These are phyloP conservation scores for Phytopythium kandeliae DNA, from an alignment of 352 stramenopile species.

Conservation along the genomic window DNA sequence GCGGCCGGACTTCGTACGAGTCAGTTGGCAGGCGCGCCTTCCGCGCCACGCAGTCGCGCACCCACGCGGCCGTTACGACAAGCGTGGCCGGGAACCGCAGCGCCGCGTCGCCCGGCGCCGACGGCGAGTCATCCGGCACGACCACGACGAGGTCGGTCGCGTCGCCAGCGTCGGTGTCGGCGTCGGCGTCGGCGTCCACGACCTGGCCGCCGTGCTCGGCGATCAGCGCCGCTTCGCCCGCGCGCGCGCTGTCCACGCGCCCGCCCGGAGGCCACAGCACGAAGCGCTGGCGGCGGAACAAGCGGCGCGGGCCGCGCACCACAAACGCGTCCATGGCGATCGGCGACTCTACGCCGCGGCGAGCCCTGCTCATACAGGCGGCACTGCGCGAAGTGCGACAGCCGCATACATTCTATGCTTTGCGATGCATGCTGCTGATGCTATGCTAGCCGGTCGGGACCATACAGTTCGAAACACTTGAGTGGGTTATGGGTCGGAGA, in stretches of 20 bases:
- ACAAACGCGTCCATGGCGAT: constrained; percentile 78
- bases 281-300: constrained; percentile 34
- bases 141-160: constrained; percentile 10
- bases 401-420: too few relatives aligned
- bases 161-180: not conserved
- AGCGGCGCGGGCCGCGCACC: constrained; percentile 21
- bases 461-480: too few relatives aligned
- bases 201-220: constrained; percentile 25
- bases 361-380: too few relatives aligned
- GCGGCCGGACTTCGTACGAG: constrained; percentile 11
- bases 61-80: constrained; percentile 34
- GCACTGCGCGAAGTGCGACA: too few relatives aligned
- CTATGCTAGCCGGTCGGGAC: too few relatives aligned
- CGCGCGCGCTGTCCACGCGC: not conserved
- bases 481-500: too few relatives aligned
- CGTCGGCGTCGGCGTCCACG: constrained; percentile 5
- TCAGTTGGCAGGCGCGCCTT: constrained; percentile 24
- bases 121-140: not conserved
- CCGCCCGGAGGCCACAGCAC: constrained; percentile 10
- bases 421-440: too few relatives aligned
- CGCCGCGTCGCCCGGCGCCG: not conserved
- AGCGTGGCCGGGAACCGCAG: constrained; percentile 18
- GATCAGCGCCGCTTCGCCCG: constrained; percentile 12
- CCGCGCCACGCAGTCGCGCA: constrained; percentile 26
- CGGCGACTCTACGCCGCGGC: too few relatives aligned